A percentile compares a stretch with the other conserved stretches of the same genome.
Evolutionary conservation across 352 stramenopile species (phyloP).

Genomic region (Blastocystis sp.): DNA sequence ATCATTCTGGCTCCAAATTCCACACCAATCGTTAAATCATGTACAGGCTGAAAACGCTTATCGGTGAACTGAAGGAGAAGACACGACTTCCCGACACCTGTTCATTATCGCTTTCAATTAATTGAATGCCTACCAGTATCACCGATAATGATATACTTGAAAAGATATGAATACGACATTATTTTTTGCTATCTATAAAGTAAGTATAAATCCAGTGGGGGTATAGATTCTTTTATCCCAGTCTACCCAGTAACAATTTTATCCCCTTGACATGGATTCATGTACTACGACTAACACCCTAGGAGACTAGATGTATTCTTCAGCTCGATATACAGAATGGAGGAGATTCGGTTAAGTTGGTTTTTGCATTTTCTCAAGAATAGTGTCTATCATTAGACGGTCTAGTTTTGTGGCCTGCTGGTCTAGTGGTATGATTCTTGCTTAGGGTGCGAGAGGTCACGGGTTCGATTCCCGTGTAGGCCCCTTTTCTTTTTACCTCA

Average conservation of each 20-base stretch:
- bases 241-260: too few species aligned
- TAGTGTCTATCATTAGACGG: background rate
- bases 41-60: slow-evolving; percentile 97
- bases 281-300: too few species aligned
- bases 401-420: background rate
- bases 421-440: slow-evolving; percentile 56
- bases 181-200: background rate
- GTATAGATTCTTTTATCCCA: background rate
- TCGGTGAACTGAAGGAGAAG: slow-evolving; percentile 99
- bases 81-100: slow-evolving; percentile 98
- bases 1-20: slow-evolving; percentile 99
- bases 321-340: too few species aligned
- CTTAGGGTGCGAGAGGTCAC: slow-evolving; percentile 47
- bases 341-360: too few species aligned
- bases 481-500: slow-evolving; percentile 36
- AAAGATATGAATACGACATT: slow-evolving; percentile 88
- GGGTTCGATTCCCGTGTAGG: slow-evolving; percentile 60
- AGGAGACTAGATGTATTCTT: too few species aligned
- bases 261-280: too few species aligned
- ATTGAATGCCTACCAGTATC: slow-evolving; percentile 79
- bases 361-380: too few species aligned
- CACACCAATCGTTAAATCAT: slow-evolving; percentile 97
- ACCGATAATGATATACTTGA: slow-evolving; percentile 98
- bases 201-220: background rate
- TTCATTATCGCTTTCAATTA: background rate